Evolutionary conservation across 176 grass and related monocot species (phyloP), one percentile per base, ranked within the genome.

Genomic region (Paspalum notatum): DNA sequence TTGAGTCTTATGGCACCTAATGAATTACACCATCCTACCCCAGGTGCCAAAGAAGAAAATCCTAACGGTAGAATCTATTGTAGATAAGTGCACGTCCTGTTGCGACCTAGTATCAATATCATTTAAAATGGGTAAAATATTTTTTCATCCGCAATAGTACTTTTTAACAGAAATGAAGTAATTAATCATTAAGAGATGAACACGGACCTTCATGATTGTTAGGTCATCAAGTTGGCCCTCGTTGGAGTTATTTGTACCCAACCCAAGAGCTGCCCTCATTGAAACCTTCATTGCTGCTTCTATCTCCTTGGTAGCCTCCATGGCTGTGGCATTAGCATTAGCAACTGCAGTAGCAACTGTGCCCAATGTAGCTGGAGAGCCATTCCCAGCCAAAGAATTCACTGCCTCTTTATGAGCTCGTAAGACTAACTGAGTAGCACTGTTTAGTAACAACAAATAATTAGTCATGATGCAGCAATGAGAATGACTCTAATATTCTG

Each of bases 331-430:
- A 26, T 99, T 99, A 58, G 96, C 92, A 85, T 91, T 94, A 82
- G 93, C 93, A 71, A 99, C 93, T 27, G 94, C 96, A 75, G 96
- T 91, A 45, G 92, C 90, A 84, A 99, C 96, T 27, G 96, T 91
- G 71, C 96, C 93, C 56, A 94, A 82, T 46, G 83, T 80, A 59
- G 93, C 57, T 68, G 93, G 71, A 71, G 88, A 87, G 42, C 86
- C 89, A 71, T 91, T 95, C 63, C 92, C 92, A 62, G 86, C 84
- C 87, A 99, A 86, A 72, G 91, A 93, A 86, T 91, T 99, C 39
- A 95, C 90, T 76, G 96, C 96, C 57, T 99, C 96, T 85, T 94
- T 93, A 83, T 99, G 96, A 49, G 96, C 90, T 47, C 82, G 88
- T 63, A 99, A 61, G 77, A 98, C 95, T 83, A 95, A 85, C n/a